Evolutionary conservation across 495 filamentous ascomycete genomes (phyloP), one percentile per base, ranked within the genome.

Genomic region (Xylaria acuta): DNA sequence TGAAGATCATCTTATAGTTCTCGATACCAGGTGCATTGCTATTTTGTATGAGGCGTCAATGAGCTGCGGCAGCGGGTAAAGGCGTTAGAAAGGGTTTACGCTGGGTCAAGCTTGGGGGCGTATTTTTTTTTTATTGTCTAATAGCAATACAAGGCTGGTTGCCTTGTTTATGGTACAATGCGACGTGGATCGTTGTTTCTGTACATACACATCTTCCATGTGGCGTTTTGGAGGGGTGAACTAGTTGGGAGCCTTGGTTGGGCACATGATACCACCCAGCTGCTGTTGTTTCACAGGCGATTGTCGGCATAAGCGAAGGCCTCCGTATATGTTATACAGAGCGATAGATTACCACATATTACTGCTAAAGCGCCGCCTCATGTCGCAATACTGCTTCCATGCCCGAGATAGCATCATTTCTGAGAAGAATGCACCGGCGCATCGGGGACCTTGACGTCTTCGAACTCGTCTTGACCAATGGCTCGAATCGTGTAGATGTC

Each of bases 401-500:
- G 54, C 20, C 34, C 36, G 30, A 11, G 14, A 34, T 80, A 62
- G 82, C 60, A 79, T 83, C 75, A 76, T 82, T 72, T 69, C 60
- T 60, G 85, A 78, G 70, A 27, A 27, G 68, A 49, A 74, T 86
- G 82, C 7, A 75, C 81, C 58, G 92, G 91, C 8, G 87, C 84
- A 77, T 92, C 91, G 62, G 95, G 94, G 54, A 97, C 90, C 76
- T 89, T 89, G 68, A 99, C 94, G 79, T 99, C 96, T 75, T 95
- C 93, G 88, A 99, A 99, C 72, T 99, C 94, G 81, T 99, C 96
- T 83, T 98, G 97, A 45, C 94, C 91, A 78, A 99, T 91, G 32
- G 92, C 94, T 65, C 84, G 86, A 78, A 99, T 92, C 11, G 96
- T 98, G 82, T 92, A 98, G 65, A 89, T 82, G 79, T 97, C 96